Conservation (phyloP, 495 filamentous ascomycete species). For the Diplogelasinospora grovesii region DNA sequence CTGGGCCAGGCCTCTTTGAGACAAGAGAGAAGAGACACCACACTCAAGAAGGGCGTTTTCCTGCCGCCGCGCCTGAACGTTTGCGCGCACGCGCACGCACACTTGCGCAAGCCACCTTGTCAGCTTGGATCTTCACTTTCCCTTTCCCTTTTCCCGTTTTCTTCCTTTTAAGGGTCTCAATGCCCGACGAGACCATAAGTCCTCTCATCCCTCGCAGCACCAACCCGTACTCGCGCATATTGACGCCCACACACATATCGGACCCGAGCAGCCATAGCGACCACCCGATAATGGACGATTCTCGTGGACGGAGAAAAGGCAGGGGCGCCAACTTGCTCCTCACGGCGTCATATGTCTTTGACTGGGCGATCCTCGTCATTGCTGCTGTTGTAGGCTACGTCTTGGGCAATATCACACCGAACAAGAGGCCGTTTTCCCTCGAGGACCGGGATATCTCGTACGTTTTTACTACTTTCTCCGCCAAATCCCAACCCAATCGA, state of each 20-base stretch:
- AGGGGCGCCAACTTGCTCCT: slow-evolving; percentile 25
- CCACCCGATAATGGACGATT: slow-evolving; percentile 17
- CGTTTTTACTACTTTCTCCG: slow-evolving; percentile 8
- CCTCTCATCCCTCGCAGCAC: slow-evolving; percentile 20
- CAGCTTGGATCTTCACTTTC: too few relatives aligned
- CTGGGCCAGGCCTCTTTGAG: too few relatives aligned
- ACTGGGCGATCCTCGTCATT: slow-evolving; percentile 39
- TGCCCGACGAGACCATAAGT: slow-evolving; percentile 26
- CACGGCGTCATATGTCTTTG: slow-evolving; percentile 37
- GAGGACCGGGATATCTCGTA: slow-evolving; percentile 40
- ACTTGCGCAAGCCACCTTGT: too few relatives aligned
- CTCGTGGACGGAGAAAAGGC: slow-evolving; percentile 15
- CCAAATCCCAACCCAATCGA: neutral
- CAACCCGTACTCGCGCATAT: slow-evolving; percentile 14
- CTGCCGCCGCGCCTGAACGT: neutral
- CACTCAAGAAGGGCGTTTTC: too few relatives aligned
- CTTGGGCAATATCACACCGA: slow-evolving; percentile 48
- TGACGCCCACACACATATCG: too few relatives aligned
- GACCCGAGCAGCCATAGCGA: too few relatives aligned
- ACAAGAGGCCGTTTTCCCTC: slow-evolving; percentile 48
- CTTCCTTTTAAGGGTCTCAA: slow-evolving; percentile 11
- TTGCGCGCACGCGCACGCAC: too few relatives aligned
- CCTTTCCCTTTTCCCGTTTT: neutral
- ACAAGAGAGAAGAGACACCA: too few relatives aligned
- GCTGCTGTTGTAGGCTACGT: slow-evolving; percentile 35